Evolutionary conservation across 2,329 filamentous ascomycete species (phyloP), one percentile per base, ranked within the genome.

Genomic region (Fusarium lyarnte): DNA sequence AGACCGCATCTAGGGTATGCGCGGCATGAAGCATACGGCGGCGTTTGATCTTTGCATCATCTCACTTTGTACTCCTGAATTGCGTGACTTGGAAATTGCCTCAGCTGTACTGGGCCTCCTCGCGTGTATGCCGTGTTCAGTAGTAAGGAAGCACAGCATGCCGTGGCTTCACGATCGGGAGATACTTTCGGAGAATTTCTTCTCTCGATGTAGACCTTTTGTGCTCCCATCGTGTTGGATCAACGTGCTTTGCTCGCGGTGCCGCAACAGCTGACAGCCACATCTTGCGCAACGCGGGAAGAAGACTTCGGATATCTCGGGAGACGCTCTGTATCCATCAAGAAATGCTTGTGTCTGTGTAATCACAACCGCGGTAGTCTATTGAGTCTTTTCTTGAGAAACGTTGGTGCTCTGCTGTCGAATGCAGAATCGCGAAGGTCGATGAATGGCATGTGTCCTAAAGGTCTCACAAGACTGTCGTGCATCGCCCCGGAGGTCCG

Each of bases 21-120:
- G 47, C 35, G 51, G 46, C 46, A 58, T 58, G 19, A 39, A 63
- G 43, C 70, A 73, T 63, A 62, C 38, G 53, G 53, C 60, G 70
- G 70, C 70, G 70, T 72, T 72, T 73, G 63, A 58, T n/a, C 47
- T 69, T 68, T 41, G 33, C 38, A 21, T 29, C 12, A 17, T 27
- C 19, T n/a, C 14, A 27, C 33, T 8, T 39, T 53, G 35, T n/a
- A 41, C 25, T 19, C 49, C 17, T 41, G 35, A n/a, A 39, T 29
- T 39, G 23, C 35, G 35, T 41, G 35, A 53, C 49, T 2, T 52
- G 23, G 9, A 36, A 27, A 52, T 38, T 52, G 33, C 49, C 25
- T 29, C 49, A 53, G 33, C 49, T 53, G 35, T 53, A n/a, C 25
- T 27, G 35, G 49, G 19, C 49, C 35, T 23, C 29, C 25, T 47